Evolutionary conservation across 495 filamentous ascomycete genomes (phyloP).

Genomic region (Tricharina praecox): DNA sequence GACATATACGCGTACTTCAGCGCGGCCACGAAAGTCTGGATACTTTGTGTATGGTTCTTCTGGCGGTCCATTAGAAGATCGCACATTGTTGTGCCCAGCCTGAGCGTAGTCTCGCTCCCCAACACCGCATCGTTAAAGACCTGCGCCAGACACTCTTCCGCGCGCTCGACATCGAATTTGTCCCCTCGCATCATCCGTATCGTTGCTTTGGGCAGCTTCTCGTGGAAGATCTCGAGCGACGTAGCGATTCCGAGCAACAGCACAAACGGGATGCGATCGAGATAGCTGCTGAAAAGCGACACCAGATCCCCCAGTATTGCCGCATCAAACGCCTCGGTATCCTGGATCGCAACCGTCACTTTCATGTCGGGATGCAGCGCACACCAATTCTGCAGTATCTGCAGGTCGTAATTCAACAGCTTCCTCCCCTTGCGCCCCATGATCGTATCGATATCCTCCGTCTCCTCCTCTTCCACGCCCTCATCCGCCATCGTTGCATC

Average conservation of each 20-base stretch:
- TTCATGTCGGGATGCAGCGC: constrained; percentile 40
- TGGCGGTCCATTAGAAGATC: constrained; percentile 56
- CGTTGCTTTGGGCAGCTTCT: constrained; percentile 58
- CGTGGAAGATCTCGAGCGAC: constrained; percentile 74
- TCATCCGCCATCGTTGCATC: constrained; percentile 44
- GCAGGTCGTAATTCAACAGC: constrained; percentile 80
- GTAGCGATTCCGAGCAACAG: constrained; percentile 80
- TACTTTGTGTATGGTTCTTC: constrained; percentile 67
- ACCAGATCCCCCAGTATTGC: constrained; percentile 63
- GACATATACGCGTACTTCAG: constrained; percentile 94
- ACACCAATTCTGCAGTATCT: constrained; percentile 48
- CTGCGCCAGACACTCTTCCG: constrained; percentile 56
- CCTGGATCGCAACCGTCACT: constrained; percentile 63
- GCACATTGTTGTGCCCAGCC: constrained; percentile 51
- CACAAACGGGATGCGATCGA: constrained; percentile 75
- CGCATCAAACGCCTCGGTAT: constrained; percentile 83
- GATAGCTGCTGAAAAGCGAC: constrained; percentile 68
- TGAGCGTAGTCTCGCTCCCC: constrained; percentile 36
- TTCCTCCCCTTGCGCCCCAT: constrained; percentile 33
- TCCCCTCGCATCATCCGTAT: constrained; percentile 54
- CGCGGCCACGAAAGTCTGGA: constrained; percentile 60
- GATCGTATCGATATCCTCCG: constrained; percentile 36
- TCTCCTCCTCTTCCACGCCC: constrained; percentile 31
- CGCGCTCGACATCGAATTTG: constrained; percentile 69
- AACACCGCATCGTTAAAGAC: constrained; percentile 57